Base-by-base conservation (phyloP, 2,329 filamentous ascomycete species). In the Colletotrichum simmondsii region DNA sequence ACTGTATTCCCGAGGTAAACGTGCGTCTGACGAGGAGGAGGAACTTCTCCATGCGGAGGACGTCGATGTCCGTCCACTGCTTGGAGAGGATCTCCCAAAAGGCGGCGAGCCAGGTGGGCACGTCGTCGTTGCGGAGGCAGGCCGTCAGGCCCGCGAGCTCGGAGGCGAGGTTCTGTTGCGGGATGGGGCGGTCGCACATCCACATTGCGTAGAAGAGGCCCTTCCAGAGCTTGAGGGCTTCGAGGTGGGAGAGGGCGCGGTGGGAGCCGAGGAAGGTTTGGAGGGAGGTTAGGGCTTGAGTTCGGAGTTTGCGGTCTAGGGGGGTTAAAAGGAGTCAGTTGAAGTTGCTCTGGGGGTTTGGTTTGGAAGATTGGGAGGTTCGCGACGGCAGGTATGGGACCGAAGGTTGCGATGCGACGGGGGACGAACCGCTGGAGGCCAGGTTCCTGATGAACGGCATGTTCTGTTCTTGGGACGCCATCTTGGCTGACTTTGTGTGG, bases 141-240 rank as follows among this genome's bases (percentile, higher is more conserved):
- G 63, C n/a, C 61, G 81, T 76, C 12, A 98, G 90, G 1, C 84
- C 89, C 56, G 95, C 93, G 68, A 98, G 92, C 74, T 95, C 92
- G 76, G 88, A 85, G 77, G 94, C 93, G 58, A 98, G 92, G 56
- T 90, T 90, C 86, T 98, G 95, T 86, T 98, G 96, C 3, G 94
- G 92, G n/a, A 92, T 85, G 12, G 95, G 92, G 60, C 95, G 94
- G 87, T 98, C 95, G 82, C 93, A 95, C 92, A 98, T 97, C 93
- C 95, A 98, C 79, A 97, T 90, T 79, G 92, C 93, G 87, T 95
- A 98, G 87, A 97, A 98, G 24, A 98, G 90, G 5, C 95, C 96
- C 81, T 97, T 97, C 95, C 95, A 98, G 76, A 98, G 89, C 85
- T 98, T 98, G 73, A 96, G 87, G 62, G 94, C 87, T 75, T 98